Base-by-base conservation (phyloP, 306 rosid species). In the Lablab purpureus region DNA sequence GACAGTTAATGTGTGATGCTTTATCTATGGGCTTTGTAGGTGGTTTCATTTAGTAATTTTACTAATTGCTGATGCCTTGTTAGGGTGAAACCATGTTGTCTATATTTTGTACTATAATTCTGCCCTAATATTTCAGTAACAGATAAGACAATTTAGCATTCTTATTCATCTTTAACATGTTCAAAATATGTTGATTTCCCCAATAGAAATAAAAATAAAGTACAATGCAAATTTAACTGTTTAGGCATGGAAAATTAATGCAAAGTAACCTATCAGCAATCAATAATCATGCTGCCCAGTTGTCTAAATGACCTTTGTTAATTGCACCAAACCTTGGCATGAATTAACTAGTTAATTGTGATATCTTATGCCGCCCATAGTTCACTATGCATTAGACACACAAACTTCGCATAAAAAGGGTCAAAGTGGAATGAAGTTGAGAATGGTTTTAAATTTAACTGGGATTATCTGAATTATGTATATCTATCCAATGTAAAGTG, bases 401-500 rank as follows among this genome's bases (percentile, higher is more conserved):
- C 11, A 19, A 52, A 7, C 25, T 52, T 4, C 4, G 21, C 23
- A 52, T 52, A 52, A 2, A 52, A 18, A 52, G 25, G 59, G 3
- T 52, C 59, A 52, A 51, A 19, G 59, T 52, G 12, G 12, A 18
- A 52, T 7, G 25, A 52, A 50, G 21, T n/a, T 18, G 18, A 47
- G 54, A 49, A 17, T 7, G 15, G 54, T 17, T 17, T 17, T 49
- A 13, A 49, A 49, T 17, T 49, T 49, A 15, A 49, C 21, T 17
- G 9, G 5, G 21, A 15, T 49, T 15, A 0, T 21, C 54, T 17
- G 54, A 17, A 49, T 49, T 49, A 6, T 17, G 8, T 5, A n/a
- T 50, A 19, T 50, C 11, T 18, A 51, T 51, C 21, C 81, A 77
- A 47, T 47, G 52, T 47, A 47, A 47, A 47, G 52, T 5, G 15